Percentiles rank a stretch among this genome's conserved stretches.
Conservation (phyloP, 108 stramenopile genomes). For the Skeletonema costatum region DNA sequence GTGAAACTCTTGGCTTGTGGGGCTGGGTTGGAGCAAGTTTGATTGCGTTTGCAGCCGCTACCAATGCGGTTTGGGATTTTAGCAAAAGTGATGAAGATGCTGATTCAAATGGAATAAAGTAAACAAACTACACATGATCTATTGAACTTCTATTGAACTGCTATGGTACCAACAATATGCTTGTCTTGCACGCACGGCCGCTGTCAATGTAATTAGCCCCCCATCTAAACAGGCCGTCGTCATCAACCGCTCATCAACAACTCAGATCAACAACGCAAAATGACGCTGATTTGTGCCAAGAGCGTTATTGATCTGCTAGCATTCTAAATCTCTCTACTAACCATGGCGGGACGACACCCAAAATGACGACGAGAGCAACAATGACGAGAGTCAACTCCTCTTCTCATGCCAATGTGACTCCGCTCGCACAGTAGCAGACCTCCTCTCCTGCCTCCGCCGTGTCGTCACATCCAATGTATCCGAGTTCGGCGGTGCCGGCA, state of each 20-base stretch:
- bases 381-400: conserved; percentile 36
- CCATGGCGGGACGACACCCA: not conserved
- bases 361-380: not conserved
- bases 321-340: not conserved
- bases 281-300: too few species aligned
- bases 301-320: too few species aligned
- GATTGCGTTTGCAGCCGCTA: conserved; percentile 77
- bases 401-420: conserved; percentile 64
- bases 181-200: too few species aligned
- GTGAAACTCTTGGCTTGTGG: conserved; percentile 59
- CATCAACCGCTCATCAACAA: too few species aligned
- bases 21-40: conserved; percentile 73
- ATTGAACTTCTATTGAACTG: too few species aligned
- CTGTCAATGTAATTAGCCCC: too few species aligned
- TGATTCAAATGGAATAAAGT: too few species aligned
- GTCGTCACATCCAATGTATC: conserved; percentile 28
- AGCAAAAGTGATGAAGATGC: conserved; percentile 2
- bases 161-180: too few species aligned
- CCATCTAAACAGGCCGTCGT: too few species aligned
- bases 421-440: conserved; percentile 50
- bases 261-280: too few species aligned
- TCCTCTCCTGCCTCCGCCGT: conserved; percentile 60
- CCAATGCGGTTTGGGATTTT: conserved; percentile 76
- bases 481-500: not conserved
- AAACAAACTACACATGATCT: too few species aligned